Base-by-base conservation (phyloP, 2,329 filamentous ascomycete species). In the Fusarium sp. region DNA sequence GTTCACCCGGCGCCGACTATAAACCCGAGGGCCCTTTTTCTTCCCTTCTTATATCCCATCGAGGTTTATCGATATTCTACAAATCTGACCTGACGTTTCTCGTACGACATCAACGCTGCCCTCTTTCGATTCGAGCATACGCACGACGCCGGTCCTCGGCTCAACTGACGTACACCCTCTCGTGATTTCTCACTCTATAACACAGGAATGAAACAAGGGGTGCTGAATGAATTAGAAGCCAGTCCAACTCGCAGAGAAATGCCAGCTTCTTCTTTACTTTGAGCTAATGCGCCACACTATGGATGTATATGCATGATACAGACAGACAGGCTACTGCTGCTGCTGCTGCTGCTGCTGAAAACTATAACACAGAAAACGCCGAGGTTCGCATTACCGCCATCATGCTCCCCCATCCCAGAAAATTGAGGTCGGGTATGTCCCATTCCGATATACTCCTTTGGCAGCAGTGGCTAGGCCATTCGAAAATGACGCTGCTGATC, bases 391-490 rank as follows among this genome's bases (percentile, higher is more conserved):
- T 56, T 57, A 57, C 43, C 44, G 32, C 37, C 52, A 19, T 35
- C 50, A 44, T 60, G 59, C 51, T 61, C 59, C 59, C 28, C 28
- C 54, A 54, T 53, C 61, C 52, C 50, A 68, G 40, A 58, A 51
- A 51, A 62, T 39, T 35, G 32, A 61, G 62, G 65, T 53, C 46
- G 60, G 65, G 56, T 67, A 68, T 68, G 48, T 41, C 37, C 66
- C 56, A 57, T 68, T 62, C 66, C 56, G 26, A 63, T 59, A 41
- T 62, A 68, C 66, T 68, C 65, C 62, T 58, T 70, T 70, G 61
- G 70, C 48, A 58, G 51, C 46, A 39, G 28, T 48, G 39, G 50
- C 48, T 51, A 56, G 58, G 53, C 66, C 56, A 50, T 63, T 50
- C 35, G 30, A 57, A 56, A 51, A 62, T 56, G 58, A 49, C 56